A percentile compares a stretch with the other conserved stretches of the same genome.
Conservation (phyloP, 148 eudicot species). For the Rhododendron williamsianum region DNA sequence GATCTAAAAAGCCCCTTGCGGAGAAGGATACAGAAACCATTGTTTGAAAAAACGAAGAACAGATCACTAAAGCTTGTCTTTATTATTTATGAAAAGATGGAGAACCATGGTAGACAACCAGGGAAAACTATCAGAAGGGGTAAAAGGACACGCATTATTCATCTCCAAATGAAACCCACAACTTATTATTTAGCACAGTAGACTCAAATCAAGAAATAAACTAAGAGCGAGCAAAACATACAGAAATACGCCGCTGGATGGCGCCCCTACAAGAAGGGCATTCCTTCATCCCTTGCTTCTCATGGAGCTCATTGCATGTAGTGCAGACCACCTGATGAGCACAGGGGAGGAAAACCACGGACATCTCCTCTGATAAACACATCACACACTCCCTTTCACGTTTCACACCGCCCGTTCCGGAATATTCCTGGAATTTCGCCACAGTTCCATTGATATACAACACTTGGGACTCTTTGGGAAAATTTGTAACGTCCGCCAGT, state of each 20-base stretch:
- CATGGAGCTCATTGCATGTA: conserved; percentile 86
- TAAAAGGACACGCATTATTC: conserved; percentile 6
- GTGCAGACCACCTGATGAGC: conserved; percentile 97
- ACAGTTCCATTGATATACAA: conserved; percentile 16
- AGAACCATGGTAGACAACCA: neutral
- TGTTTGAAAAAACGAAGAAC: neutral
- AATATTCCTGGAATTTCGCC: conserved; percentile 27
- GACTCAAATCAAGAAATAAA: conserved; percentile 3
- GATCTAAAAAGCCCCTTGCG: neutral
- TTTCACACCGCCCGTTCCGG: conserved; percentile 59
- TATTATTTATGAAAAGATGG: conserved; percentile 1
- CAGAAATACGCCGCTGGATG: conserved; percentile 62
- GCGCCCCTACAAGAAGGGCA: conserved; percentile 93
- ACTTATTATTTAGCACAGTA: conserved; percentile 15
- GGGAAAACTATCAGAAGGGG: neutral
- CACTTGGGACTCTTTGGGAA: conserved; percentile 25
- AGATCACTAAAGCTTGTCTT: neutral
- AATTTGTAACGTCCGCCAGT: conserved; percentile 22
- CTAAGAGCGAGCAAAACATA: conserved; percentile 61
- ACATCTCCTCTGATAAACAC: conserved; percentile 97
- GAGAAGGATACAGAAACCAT: neutral
- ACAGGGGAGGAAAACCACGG: conserved; percentile 91
- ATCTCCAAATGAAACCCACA: conserved; percentile 5
- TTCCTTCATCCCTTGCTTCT: conserved; percentile 96
- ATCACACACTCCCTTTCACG: conserved; percentile 97